These are phyloP conservation scores for Viola pubescens DNA, from an alignment of 441 rosid species.

Conservation along the genomic window DNA sequence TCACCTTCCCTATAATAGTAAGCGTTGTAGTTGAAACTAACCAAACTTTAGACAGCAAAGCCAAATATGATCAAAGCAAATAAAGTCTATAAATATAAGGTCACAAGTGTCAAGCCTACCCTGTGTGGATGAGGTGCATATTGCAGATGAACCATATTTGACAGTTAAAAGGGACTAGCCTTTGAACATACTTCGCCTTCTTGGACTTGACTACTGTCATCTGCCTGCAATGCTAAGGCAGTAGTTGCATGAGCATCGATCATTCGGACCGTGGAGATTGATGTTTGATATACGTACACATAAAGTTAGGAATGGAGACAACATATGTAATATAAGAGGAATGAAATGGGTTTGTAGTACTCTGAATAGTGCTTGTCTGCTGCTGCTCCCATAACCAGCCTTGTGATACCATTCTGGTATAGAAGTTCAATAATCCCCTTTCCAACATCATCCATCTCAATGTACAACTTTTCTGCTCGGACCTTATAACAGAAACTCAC, in stretches of 20 bases:
- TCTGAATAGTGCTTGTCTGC: constrained; percentile 44
- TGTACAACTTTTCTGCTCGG: constrained; percentile 30
- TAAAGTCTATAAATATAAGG: neutral
- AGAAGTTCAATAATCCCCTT: constrained; percentile 58
- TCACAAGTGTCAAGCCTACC: constrained; percentile 35
- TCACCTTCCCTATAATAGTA: too few relatives aligned
- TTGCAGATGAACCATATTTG: constrained; percentile 79
- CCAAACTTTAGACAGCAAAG: neutral
- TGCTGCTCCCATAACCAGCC: constrained; percentile 78
- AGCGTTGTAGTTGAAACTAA: too few relatives aligned
- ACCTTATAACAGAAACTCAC: constrained; percentile 29
- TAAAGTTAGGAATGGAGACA: too few relatives aligned
- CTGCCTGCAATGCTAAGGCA: constrained; percentile 47
- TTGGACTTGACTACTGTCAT: constrained; percentile 62
- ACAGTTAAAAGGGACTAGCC: constrained; percentile 61
- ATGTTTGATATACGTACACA: too few relatives aligned
- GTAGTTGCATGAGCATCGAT: too few relatives aligned
- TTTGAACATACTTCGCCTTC: constrained; percentile 58
- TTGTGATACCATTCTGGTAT: constrained; percentile 36
- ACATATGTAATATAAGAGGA: too few relatives aligned
- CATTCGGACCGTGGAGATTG: too few relatives aligned
- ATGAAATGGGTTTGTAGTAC: constrained; percentile 24
- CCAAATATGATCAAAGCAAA: constrained; percentile 3
- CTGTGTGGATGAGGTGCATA: constrained; percentile 49
- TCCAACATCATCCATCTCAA: constrained; percentile 34